phyloP scores from a whole-genome alignment of 73 alveolate genomes.

The Symbiodinium pilosum region DNA sequence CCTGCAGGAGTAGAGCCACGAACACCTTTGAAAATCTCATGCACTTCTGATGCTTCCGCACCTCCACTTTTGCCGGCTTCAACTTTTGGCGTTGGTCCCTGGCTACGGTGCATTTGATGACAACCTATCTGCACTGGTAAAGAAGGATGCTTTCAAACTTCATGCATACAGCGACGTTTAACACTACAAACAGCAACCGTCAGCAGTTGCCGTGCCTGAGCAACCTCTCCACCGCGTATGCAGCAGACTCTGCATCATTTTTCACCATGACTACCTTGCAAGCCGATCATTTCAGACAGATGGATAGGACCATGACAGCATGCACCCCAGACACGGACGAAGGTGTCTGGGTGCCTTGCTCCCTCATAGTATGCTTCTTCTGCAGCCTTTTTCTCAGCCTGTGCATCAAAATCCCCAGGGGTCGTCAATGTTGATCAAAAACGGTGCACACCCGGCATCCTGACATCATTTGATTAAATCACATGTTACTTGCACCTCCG shows the following conservation, averaged over 20 bases:
- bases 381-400: constrained; percentile 65
- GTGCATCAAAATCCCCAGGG: neutral
- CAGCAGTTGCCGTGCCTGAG: neutral
- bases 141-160: neutral
- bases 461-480: no score
- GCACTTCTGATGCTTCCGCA: neutral
- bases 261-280: constrained; percentile 41
- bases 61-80: constrained; percentile 58
- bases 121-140: neutral
- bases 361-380: constrained; percentile 45
- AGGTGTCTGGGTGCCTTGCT: neutral
- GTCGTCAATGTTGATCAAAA: no score
- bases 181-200: neutral
- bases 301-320: neutral
- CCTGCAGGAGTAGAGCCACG: neutral
- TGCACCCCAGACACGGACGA: neutral
- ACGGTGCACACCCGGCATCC: no score
- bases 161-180: no score
- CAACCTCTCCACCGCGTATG: constrained; percentile 49
- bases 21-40: neutral
- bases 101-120: neutral
- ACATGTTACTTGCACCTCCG: no score
- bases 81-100: constrained; percentile 58
- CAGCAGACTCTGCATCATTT: constrained; percentile 77
- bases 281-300: neutral